Conservation (phyloP, 2,329 filamentous ascomycete species). For the Colletotrichum sp. region DNA sequence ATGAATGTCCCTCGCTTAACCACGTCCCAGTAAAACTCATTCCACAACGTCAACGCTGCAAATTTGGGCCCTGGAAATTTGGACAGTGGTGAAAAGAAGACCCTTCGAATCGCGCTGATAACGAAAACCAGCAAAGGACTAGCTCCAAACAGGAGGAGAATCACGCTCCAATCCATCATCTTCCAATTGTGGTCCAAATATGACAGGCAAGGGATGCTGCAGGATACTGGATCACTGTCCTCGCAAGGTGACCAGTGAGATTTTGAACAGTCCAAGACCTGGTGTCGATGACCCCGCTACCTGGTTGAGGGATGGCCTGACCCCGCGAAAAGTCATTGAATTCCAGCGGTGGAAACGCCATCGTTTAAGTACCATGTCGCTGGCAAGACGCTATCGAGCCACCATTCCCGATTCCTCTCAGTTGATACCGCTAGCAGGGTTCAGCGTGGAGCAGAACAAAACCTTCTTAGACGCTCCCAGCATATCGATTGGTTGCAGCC, state of each 20-base stretch:
- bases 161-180: background rate
- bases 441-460: background rate
- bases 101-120: background rate
- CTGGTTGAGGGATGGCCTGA: background rate
- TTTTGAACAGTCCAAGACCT: background rate
- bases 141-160: constrained; percentile 21
- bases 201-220: background rate
- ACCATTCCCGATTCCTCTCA: background rate
- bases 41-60: constrained; percentile 34
- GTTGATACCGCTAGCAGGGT: background rate
- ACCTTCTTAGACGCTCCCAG: background rate
- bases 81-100: background rate
- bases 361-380: background rate
- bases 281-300: background rate
- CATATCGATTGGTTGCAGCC: background rate
- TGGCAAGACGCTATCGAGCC: background rate
- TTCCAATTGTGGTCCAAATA: background rate
- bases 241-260: background rate
- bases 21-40: constrained; percentile 39
- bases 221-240: background rate
- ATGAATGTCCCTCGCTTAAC: constrained; percentile 34
- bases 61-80: constrained; percentile 22
- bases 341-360: background rate
- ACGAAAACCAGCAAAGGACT: background rate
- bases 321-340: background rate